Conservation (phyloP, 2,329 filamentous ascomycete genomes). For the Fusarium xyrophilum region DNA sequence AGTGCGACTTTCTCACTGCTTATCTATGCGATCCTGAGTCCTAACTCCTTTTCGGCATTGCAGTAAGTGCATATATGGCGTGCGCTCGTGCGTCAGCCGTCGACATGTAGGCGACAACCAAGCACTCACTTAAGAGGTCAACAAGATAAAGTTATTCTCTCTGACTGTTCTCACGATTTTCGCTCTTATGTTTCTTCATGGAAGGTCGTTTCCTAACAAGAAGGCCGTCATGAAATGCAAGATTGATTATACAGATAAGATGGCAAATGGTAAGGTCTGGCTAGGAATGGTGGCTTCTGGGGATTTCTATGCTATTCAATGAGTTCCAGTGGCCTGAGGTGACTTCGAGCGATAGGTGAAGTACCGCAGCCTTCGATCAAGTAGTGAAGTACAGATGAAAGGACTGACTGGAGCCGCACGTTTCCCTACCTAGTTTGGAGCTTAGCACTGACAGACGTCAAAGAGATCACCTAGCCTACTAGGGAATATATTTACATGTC, state of each 20-base stretch:
- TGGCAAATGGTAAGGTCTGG: neutral
- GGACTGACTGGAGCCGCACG: neutral
- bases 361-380: accelerated
- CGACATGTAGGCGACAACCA: neutral
- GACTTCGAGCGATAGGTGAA: accelerated
- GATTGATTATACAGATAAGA: neutral
- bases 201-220: neutral
- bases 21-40: neutral
- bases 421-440: neutral
- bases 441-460: neutral
- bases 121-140: neutral
- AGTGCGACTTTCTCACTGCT: neutral
- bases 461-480: neutral
- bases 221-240: neutral
- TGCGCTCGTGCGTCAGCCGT: accelerated
- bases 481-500: accelerated
- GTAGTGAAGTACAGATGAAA: no score
- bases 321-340: neutral
- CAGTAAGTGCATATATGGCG: neutral
- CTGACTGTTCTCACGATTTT: neutral
- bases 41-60: neutral
- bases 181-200: neutral
- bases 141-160: neutral
- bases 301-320: neutral
- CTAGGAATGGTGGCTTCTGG: neutral